Evolutionary conservation across 2,329 filamentous ascomycete genomes (phyloP).

Genomic region (Graphilbum ipis-grandicollis): DNA sequence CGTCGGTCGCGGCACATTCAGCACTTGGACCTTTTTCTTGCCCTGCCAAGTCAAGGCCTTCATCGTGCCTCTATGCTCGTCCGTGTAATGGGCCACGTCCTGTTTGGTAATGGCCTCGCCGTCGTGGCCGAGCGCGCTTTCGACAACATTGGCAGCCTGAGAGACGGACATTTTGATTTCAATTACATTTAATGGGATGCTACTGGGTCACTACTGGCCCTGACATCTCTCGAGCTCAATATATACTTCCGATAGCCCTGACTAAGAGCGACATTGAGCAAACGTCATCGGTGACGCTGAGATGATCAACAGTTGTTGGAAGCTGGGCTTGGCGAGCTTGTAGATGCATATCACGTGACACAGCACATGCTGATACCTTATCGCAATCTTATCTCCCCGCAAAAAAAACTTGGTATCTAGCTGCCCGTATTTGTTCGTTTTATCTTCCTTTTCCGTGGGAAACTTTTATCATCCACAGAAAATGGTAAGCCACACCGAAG

Average conservation of each 20-base stretch:
- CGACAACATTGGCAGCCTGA: too few relatives aligned
- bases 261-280: too few relatives aligned
- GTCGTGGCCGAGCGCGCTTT: too few relatives aligned
- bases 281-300: too few relatives aligned
- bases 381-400: not conserved
- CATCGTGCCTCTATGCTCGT: constrained; percentile 32
- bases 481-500: constrained; percentile 3
- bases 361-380: not conserved
- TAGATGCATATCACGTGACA: not conserved
- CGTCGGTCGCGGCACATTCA: constrained; percentile 51
- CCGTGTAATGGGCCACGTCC: constrained; percentile 50
- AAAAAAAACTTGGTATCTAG: not conserved
- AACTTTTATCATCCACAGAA: not conserved
- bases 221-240: too few relatives aligned
- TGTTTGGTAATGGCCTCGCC: constrained; percentile 30
- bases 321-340: too few relatives aligned
- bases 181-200: too few relatives aligned
- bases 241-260: too few relatives aligned
- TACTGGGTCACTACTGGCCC: too few relatives aligned
- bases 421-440: not conserved
- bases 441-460: not conserved
- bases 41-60: constrained; percentile 69
- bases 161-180: too few relatives aligned
- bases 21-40: constrained; percentile 61
- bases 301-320: too few relatives aligned